Base-by-base conservation (phyloP, 164 flowering plant genomes). In the Aristolochia contorta region DNA sequence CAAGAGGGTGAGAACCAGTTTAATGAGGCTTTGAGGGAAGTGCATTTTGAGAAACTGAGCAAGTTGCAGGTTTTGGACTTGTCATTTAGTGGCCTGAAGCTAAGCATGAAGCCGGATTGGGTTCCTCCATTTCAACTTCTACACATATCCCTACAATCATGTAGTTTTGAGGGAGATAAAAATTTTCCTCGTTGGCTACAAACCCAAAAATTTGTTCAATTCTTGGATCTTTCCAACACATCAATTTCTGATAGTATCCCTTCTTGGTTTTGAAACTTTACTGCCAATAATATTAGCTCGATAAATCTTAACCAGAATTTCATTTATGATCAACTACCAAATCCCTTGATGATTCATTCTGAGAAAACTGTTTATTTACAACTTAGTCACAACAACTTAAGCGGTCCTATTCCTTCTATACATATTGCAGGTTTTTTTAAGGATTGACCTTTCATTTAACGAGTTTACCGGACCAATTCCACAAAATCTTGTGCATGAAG, bases 171-270 rank as follows among this genome's bases (percentile, higher is more conserved):
- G 5, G 30, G 30, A 27, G 30, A 27, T 27, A 49, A 21, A 15
- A 23, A 14, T 22, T 58, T 58, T 41, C 60, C 60, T n/a, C 21
- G 24, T 10, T 59, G 62, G 62, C 51, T 59, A 27, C 30, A 27
- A 27, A 27, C 30, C 30, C 30, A 27, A 27, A 27, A 27, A 27
- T 27, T 5, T 27, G 3, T 27, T 27, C 30, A 27, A 27, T 27
- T 2, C 30, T 27, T 27, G 5, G 30, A 27, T 2, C 30, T 27
- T 2, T 27, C 30, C 5, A 27, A 27, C 30, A 27, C 30, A 27
- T 27, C 30, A 27, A 27, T 27, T n/a, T 27, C 2, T 27, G 30
- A 27, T 27, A 27, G 30, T 27, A 27, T 27, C 30, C 30, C 30
- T 27, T 27, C 30, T 5, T 27, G 30, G 30, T 5, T 37, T 22